Percentiles rank a stretch among this genome's conserved stretches.
Evolutionary conservation across 2,329 filamentous ascomycete species (phyloP).

Genomic region (Nothopassalora personata): DNA sequence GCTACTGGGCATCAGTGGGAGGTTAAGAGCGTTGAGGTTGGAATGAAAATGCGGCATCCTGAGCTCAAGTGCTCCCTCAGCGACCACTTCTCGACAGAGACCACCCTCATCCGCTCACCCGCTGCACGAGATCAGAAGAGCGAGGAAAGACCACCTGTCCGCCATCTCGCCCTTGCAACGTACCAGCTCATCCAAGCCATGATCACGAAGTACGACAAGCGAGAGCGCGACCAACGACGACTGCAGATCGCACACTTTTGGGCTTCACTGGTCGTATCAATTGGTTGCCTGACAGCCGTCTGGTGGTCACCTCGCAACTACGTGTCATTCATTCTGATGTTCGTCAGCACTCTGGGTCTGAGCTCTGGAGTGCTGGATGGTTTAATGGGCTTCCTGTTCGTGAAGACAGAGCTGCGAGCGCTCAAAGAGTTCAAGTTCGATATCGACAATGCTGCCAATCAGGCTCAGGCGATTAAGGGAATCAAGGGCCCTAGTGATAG

Average conservation of each 20-base stretch:
- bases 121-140: not conserved
- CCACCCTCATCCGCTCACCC: slow-evolving; percentile 56
- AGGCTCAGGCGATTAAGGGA: not conserved
- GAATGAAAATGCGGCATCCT: slow-evolving; percentile 77
- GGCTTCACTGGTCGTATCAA: slow-evolving; percentile 58
- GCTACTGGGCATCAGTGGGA: slow-evolving; percentile 54
- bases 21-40: slow-evolving; percentile 65
- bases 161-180: slow-evolving; percentile 17
- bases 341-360: slow-evolving; percentile 73
- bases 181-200: slow-evolving; percentile 71
- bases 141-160: not conserved
- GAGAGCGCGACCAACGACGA: slow-evolving; percentile 67
- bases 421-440: slow-evolving; percentile 94
- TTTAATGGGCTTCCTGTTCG: slow-evolving; percentile 79
- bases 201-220: slow-evolving; percentile 60
- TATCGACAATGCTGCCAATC: slow-evolving; percentile 59
- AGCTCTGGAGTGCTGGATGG: slow-evolving; percentile 75
- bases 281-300: slow-evolving; percentile 71
- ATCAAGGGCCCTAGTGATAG: not conserved
- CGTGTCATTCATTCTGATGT: slow-evolving; percentile 71
- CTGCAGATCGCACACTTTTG: slow-evolving; percentile 72
- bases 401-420: slow-evolving; percentile 74
- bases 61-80: slow-evolving; percentile 78
- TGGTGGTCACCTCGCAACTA: slow-evolving; percentile 80
- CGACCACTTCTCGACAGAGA: slow-evolving; percentile 89